Evolutionary conservation across 2,329 filamentous ascomycete genomes (phyloP).

Genomic region (Intubia oerlemansii): DNA sequence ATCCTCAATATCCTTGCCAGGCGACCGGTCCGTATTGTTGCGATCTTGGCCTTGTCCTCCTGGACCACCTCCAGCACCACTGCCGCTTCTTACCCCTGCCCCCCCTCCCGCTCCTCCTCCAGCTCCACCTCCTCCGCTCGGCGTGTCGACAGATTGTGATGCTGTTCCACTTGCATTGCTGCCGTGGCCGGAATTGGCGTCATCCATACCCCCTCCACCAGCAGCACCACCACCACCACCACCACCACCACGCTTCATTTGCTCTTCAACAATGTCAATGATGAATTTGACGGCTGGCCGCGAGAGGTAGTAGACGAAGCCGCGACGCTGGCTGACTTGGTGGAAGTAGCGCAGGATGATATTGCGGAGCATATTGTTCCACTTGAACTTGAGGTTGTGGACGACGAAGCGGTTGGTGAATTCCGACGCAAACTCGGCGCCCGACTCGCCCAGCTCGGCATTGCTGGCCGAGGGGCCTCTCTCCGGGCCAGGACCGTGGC

Average conservation of each 20-base stretch:
- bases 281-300: constrained; percentile 94
- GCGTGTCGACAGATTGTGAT: background rate
- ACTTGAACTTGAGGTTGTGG: constrained; percentile 93
- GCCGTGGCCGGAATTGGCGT: background rate
- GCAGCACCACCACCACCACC: constrained; percentile 23
- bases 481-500: too few species aligned
- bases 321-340: constrained; percentile 85
- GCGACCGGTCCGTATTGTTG: constrained; percentile 7
- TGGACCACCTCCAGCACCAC: constrained; percentile 4
- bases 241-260: too few species aligned
- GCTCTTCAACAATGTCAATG: constrained; percentile 89
- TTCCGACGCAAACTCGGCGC: constrained; percentile 72
- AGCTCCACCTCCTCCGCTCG: too few species aligned
- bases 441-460: constrained; percentile 20
- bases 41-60: too few species aligned
- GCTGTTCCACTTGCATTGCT: too few species aligned
- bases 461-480: too few species aligned
- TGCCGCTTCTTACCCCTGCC: too few species aligned
- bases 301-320: constrained; percentile 96
- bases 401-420: constrained; percentile 98
- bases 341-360: constrained; percentile 95
- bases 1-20: constrained; percentile 47
- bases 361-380: constrained; percentile 91
- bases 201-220: background rate
- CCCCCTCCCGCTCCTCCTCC: too few species aligned